A percentile compares a stretch with the other conserved stretches of the same genome.
Evolutionary conservation across 257 asterid species (phyloP).

Genomic region (Nyctanthes arbortristis): DNA sequence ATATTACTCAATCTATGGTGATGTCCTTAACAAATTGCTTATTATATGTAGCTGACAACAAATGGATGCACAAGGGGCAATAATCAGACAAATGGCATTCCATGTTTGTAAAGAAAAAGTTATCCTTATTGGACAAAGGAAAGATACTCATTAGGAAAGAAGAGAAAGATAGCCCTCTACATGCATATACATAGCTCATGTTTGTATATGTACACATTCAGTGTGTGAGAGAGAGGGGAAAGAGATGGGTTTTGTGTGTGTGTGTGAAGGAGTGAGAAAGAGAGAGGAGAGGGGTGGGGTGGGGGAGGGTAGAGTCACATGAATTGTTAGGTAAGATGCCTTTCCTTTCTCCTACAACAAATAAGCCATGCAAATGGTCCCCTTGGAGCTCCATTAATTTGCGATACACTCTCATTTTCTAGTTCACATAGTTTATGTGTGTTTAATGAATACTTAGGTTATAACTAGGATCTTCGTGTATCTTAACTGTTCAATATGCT

Average conservation of each 20-base stretch:
- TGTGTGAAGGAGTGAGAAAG: not conserved
- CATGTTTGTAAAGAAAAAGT: constrained; percentile 27
- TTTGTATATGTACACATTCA: not conserved
- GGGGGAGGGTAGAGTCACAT: constrained; percentile 22
- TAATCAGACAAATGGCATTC: constrained; percentile 41
- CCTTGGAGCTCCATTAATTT: constrained; percentile 30
- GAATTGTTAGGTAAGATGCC: constrained; percentile 33
- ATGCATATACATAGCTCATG: not conserved
- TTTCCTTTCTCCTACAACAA: constrained; percentile 29
- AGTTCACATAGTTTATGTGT: not conserved
- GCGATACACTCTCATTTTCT: constrained; percentile 27
- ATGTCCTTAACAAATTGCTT: constrained; percentile 13
- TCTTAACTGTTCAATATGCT: no score
- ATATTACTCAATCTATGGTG: not conserved
- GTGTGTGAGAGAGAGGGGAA: not conserved
- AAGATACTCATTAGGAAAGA: constrained; percentile 29
- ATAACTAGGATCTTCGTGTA: no score
- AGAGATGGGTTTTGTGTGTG: not conserved
- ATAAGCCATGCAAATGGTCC: constrained; percentile 34
- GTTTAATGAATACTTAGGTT: no score
- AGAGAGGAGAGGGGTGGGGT: not conserved
- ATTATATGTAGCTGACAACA: constrained; percentile 15
- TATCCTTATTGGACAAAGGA: constrained; percentile 26
- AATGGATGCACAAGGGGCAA: constrained; percentile 15
- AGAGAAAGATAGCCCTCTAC: constrained; percentile 16